Base-by-base conservation (phyloP, 2,329 filamentous ascomycete genomes). In the Leptographium lundbergii region DNA sequence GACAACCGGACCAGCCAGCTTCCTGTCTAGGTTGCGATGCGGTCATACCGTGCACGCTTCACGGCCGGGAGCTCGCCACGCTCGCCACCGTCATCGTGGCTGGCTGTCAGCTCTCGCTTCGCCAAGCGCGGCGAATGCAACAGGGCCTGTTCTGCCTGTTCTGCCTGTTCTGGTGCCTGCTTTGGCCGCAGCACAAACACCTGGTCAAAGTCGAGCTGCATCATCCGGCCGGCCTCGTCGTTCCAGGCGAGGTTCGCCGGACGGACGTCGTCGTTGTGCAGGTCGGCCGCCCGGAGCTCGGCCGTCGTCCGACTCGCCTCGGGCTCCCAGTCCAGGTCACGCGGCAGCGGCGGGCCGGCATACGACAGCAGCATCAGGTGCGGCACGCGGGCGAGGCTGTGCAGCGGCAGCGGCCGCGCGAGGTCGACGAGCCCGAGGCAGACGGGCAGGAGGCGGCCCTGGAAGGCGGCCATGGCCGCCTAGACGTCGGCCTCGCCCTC, bases 361-460 rank as follows among this genome's bases (percentile, higher is more conserved):
- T 57, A 63, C 32, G 62, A 63, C 51, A 63, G 24, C 11, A 63
- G 54, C 59, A 63, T 42, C 61, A 62, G 59, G 36, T 61, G 54
- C 14, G 58, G 29, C 24, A 63, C 54, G 13, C 36, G 24, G 3
- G 32, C 34, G 4, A 36, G 13, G 32, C 24, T 51, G n/a, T 25
- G 24, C 50, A 63, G 52, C 6, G 51, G 50, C 29, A 57, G 59
- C 3, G 57, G 48, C 14, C 48, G 29, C 25, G 32, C 48, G 29
- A 63, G 59, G 32, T 61, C 45, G 36, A 63, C 39, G 2, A 60
- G 19, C 25, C 61, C 61, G n/a, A 63, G 58, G 24, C 32, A 60
- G 10, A 63, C 62, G 22, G 62, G 62, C 14, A 63, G 34, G 6
- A 60, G 22, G 3, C n/a, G 27, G 36, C 61, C 62, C 53, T 63